These are phyloP conservation scores for Omphalotus guepiniiformis DNA, from an alignment of 768 basidiomycete species.

Conservation along the genomic window DNA sequence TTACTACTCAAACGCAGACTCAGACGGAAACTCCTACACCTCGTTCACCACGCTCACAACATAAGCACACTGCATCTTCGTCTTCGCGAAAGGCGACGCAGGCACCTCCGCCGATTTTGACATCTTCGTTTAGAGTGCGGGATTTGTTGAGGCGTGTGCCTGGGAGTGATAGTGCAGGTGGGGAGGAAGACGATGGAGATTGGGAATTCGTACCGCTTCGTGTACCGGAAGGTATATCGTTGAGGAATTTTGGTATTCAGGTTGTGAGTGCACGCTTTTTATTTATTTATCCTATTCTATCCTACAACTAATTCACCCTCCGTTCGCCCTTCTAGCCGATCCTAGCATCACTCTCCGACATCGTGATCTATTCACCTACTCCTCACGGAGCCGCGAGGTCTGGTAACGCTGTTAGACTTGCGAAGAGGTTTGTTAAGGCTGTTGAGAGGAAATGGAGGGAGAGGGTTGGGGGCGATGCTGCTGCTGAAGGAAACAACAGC, in stretches of 20 bases:
- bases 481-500: slow-evolving; percentile 9
- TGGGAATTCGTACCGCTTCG: slow-evolving; percentile 68
- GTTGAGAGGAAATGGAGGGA: slow-evolving; percentile 55
- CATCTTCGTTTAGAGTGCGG: slow-evolving; percentile 46
- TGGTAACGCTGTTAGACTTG: slow-evolving; percentile 53
- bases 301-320: slow-evolving; percentile 3
- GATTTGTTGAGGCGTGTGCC: slow-evolving; percentile 34
- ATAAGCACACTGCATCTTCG: slow-evolving; percentile 4
- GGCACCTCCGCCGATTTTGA: slow-evolving; percentile 36
- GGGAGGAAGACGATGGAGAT: slow-evolving; percentile 19
- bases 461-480: slow-evolving; percentile 22
- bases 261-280: slow-evolving; percentile 53
- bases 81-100: slow-evolving; percentile 13
- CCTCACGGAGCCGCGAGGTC: slow-evolving; percentile 42
- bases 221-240: slow-evolving; percentile 78
- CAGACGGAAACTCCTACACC: not conserved
- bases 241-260: slow-evolving; percentile 88
- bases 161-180: not conserved
- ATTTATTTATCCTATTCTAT: slow-evolving; percentile 5
- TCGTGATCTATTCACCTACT: slow-evolving; percentile 80
- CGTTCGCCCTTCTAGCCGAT: slow-evolving; percentile 52
- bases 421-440: slow-evolving; percentile 62
- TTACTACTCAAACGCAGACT: not conserved
- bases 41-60: slow-evolving; percentile 13
- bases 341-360: slow-evolving; percentile 84